A percentile compares a stretch with the other conserved stretches of the same genome.
phyloP scores from a whole-genome alignment of 306 rosid genomes.

The Quercus robur region DNA sequence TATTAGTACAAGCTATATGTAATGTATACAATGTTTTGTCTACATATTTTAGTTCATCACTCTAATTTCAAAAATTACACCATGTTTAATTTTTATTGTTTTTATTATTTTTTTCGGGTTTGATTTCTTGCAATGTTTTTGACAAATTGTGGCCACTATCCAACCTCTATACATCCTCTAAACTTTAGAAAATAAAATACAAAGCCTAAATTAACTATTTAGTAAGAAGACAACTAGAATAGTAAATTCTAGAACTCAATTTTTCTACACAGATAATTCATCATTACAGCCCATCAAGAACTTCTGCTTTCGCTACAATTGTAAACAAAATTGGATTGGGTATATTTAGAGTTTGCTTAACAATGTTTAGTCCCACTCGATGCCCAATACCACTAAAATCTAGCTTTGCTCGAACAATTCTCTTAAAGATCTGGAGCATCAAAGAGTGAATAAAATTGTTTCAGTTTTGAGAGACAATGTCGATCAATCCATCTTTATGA shows the following conservation, averaged over 20 bases:
- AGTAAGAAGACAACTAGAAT: not conserved
- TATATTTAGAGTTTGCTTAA: not conserved
- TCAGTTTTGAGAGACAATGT: not conserved
- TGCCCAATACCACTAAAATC: conserved; percentile 84
- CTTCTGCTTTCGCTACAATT: conserved; percentile 3
- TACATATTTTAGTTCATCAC: too few relatives aligned
- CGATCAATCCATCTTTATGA: not conserved
- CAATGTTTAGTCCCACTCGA: conserved; percentile 44
- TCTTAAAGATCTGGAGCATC: conserved; percentile 68
- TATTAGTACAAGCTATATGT: too few relatives aligned
- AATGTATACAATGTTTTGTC: too few relatives aligned
- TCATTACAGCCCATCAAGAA: not conserved
- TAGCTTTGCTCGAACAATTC: conserved; percentile 61
- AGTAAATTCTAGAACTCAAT: not conserved
- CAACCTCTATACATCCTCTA: not conserved
- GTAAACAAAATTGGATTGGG: not conserved
- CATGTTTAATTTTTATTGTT: too few relatives aligned
- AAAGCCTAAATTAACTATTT: not conserved
- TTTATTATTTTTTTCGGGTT: not conserved
- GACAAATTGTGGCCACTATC: not conserved
- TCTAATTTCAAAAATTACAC: too few relatives aligned
- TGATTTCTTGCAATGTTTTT: not conserved
- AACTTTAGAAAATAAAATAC: not conserved
- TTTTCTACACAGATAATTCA: not conserved
- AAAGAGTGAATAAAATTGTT: not conserved